Percentiles rank a stretch among this genome's conserved stretches.
Evolutionary conservation across 1,139 yeast species (phyloP).

Genomic region (Scheffersomyces lignicola): DNA sequence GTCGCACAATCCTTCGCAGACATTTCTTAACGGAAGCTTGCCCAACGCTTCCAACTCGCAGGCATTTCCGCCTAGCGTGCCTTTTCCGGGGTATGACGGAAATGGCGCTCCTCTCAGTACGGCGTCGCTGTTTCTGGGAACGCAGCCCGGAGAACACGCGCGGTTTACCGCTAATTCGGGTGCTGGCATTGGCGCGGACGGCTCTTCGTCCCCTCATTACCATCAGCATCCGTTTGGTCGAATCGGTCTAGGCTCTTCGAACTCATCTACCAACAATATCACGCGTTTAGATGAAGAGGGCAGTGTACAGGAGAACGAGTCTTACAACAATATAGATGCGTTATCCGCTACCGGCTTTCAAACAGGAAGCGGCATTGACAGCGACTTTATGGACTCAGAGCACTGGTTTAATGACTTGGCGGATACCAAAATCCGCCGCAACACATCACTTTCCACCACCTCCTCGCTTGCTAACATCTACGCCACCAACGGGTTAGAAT

Average conservation of each 20-base stretch:
- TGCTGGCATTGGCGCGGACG: constrained; percentile 72
- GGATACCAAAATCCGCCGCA: not conserved
- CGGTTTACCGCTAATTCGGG: constrained; percentile 34
- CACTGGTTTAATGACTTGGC: constrained; percentile 3
- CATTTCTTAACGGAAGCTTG: constrained; percentile 19
- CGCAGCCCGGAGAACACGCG: constrained; percentile 3
- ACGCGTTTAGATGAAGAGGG: not conserved
- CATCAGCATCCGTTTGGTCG: constrained; percentile 14
- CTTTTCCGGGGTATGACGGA: constrained; percentile 5
- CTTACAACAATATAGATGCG: not conserved
- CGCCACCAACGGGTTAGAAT: not conserved
- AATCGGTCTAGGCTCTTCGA: constrained; percentile 14
- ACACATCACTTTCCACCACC: constrained; percentile 1
- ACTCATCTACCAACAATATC: constrained; percentile 4
- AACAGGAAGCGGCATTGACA: not conserved
- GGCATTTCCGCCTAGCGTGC: constrained; percentile 32
- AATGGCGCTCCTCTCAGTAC: not conserved
- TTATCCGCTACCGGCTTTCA: not conserved
- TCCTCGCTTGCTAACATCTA: constrained; percentile 3
- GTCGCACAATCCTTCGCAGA: constrained; percentile 8
- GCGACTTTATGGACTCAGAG: constrained; percentile 1
- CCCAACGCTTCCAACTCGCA: constrained; percentile 28
- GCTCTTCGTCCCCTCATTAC: too few species aligned
- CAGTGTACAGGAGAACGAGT: constrained; percentile 1
- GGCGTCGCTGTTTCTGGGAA: not conserved